Conservation (phyloP, 192 early-diverging fungal species). For the Entomortierella beljakovae region DNA sequence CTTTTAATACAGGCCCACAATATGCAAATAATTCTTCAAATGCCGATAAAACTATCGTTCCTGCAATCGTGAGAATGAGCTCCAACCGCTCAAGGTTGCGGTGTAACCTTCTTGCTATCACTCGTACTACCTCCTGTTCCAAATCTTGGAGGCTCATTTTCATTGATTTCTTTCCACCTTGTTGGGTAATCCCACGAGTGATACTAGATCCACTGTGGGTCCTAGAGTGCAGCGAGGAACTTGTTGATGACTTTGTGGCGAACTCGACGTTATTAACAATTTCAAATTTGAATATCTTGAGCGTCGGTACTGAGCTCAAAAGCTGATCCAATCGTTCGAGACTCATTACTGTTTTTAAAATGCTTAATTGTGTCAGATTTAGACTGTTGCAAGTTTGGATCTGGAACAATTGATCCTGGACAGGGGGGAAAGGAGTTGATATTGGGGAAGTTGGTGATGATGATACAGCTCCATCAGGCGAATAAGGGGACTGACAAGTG, state of each 20-base stretch:
- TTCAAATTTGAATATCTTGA: conserved; percentile 49
- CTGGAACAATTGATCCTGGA: conserved; percentile 35
- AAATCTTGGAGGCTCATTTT: conserved; percentile 20
- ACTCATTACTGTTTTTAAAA: conserved; percentile 45
- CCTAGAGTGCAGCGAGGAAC: neutral
- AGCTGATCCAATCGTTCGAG: conserved; percentile 39
- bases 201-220: conserved; percentile 6
- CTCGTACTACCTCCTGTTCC: conserved; percentile 35
- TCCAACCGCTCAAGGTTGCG: conserved; percentile 26
- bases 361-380: conserved; percentile 21
- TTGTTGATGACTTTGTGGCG: neutral
- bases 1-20: conserved; percentile 28
- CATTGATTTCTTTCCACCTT: conserved; percentile 23
- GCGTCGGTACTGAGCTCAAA: conserved; percentile 22
- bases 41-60: conserved; percentile 13
- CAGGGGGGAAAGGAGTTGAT: neutral
- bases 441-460: neutral
- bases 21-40: conserved; percentile 32
- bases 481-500: neutral
- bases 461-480: neutral
- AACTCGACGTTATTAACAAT: conserved; percentile 28
- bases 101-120: conserved; percentile 26
- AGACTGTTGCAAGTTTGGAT: conserved; percentile 33
- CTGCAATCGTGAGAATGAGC: conserved; percentile 22
- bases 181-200: conserved; percentile 21